phyloP scores from a whole-genome alignment of 192 early-diverging fungal species.

The Coemansia nantahalensis region DNA sequence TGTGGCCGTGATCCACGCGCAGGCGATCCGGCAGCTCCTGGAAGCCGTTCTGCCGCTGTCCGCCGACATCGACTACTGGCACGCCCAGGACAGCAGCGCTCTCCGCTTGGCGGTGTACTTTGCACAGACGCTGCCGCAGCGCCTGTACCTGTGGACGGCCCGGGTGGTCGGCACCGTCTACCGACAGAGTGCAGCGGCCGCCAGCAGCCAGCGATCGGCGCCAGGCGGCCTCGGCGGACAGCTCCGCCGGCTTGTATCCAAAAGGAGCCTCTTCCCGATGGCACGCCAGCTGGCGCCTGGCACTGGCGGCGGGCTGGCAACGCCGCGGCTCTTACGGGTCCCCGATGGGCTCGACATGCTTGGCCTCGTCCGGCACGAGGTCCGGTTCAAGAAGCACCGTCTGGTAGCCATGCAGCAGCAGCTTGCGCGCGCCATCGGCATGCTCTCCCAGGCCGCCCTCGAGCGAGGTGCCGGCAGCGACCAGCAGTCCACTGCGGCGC shows the following conservation, averaged over 20 bases:
- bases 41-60: conserved; percentile 60
- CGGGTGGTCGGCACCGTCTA: not conserved
- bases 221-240: not conserved
- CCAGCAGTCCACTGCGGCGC: not conserved
- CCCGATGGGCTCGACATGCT: conserved; percentile 34
- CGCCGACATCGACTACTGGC: conserved; percentile 67
- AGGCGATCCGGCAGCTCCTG: conserved; percentile 57
- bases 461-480: not conserved
- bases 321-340: conserved; percentile 19
- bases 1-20: conserved; percentile 56
- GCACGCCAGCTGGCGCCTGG: not conserved
- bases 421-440: conserved; percentile 64
- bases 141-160: conserved; percentile 15
- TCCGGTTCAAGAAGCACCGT: conserved; percentile 52
- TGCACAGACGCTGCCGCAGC: conserved; percentile 33
- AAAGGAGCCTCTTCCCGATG: conserved; percentile 7
- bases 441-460: conserved; percentile 36
- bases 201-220: too few relatives aligned
- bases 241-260: conserved; percentile 3
- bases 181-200: too few relatives aligned
- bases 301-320: not conserved
- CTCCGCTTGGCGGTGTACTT: conserved; percentile 31
- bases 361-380: conserved; percentile 59
- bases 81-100: conserved; percentile 49
- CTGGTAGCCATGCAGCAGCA: conserved; percentile 54